A percentile compares a stretch with the other conserved stretches of the same genome.
Evolutionary conservation across 2,329 filamentous ascomycete species (phyloP).

Genomic region (Colletotrichum sp.): DNA sequence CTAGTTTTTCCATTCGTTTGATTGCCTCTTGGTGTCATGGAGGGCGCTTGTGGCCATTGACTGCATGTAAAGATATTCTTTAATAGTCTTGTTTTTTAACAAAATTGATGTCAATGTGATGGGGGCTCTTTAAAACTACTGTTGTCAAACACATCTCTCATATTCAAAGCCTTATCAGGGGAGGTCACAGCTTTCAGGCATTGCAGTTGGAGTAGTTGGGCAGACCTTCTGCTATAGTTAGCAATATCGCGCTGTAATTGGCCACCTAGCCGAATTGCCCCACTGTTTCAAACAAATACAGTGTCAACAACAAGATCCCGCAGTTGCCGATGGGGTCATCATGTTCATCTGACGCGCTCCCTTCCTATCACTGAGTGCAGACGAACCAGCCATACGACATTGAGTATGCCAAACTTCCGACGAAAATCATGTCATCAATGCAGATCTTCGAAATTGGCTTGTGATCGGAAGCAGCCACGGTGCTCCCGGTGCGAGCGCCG

Average conservation of each 20-base stretch:
- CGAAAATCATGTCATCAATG: neutral
- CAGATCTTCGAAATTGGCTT: neutral
- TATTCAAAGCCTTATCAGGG: neutral
- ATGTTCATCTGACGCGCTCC: neutral
- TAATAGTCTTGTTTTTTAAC: neutral
- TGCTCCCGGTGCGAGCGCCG: neutral
- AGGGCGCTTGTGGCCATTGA: neutral
- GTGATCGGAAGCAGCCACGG: neutral
- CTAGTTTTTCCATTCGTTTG: neutral
- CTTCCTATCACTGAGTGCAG: neutral
- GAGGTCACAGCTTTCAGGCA: neutral
- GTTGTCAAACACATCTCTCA: neutral
- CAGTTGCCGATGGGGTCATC: neutral
- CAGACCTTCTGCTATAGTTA: neutral
- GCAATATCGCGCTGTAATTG: neutral
- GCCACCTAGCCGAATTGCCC: neutral
- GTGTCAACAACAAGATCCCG: neutral
- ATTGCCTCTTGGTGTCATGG: neutral
- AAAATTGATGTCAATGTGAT: accelerated
- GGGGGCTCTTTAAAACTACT: neutral
- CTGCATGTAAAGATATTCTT: neutral
- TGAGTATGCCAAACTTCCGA: neutral
- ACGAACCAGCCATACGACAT: neutral
- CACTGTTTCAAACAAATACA: neutral
- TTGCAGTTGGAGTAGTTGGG: neutral